phyloP scores from a whole-genome alignment of 1,139 yeast species.

The Nakaseomyces glabratus region DNA sequence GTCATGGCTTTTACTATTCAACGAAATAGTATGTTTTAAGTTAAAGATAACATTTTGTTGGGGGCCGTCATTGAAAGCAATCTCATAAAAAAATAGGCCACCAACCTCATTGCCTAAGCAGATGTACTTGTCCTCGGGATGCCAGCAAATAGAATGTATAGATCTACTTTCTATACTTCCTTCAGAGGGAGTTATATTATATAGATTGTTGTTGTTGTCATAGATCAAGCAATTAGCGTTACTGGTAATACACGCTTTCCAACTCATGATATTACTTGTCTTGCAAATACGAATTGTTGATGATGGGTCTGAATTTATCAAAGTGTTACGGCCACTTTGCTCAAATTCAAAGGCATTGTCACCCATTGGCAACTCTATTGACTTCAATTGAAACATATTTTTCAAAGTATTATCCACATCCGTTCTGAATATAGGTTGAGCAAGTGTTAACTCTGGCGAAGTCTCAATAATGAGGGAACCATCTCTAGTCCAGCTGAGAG shows the following conservation, averaged over 20 bases:
- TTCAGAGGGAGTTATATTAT: conserved; percentile 19
- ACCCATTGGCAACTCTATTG: conserved; percentile 11
- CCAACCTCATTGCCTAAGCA: conserved; percentile 26
- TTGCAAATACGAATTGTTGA: conserved; percentile 18
- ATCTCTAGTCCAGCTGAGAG: conserved; percentile 25
- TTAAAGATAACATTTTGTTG: too few relatives aligned
- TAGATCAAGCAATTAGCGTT: conserved; percentile 24
- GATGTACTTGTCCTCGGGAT: conserved; percentile 17
- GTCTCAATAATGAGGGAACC: conserved; percentile 26
- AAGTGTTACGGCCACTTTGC: conserved; percentile 16
- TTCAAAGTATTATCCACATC: conserved; percentile 17
- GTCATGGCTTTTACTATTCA: not conserved
- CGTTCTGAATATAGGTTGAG: conserved; percentile 22
- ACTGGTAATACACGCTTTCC: conserved; percentile 26
- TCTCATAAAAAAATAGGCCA: conserved; percentile 11
- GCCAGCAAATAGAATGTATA: conserved; percentile 28
- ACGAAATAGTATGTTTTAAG: not conserved
- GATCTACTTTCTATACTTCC: conserved; percentile 15
- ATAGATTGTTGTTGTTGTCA: conserved; percentile 11
- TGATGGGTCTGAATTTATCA: conserved; percentile 27
- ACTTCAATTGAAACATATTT: conserved; percentile 20
- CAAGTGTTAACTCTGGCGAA: conserved; percentile 23
- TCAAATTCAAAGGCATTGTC: conserved; percentile 27
- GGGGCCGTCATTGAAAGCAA: not conserved
- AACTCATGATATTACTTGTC: conserved; percentile 17